Conservation (phyloP, 306 rosid species). For the Malus orientalis region DNA sequence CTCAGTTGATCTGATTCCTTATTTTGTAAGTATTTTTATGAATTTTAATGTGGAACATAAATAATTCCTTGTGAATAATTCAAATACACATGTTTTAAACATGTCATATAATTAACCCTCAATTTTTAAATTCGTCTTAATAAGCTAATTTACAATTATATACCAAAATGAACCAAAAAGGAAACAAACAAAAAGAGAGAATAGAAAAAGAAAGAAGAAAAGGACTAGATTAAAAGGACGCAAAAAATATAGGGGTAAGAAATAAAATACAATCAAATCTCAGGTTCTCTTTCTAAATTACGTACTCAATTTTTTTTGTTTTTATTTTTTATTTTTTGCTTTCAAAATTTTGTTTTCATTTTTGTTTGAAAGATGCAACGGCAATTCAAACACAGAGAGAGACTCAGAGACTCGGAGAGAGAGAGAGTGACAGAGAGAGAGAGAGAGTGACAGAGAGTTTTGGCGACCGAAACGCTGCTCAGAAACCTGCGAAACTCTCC, state of each 20-base stretch:
- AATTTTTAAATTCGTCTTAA: not conserved
- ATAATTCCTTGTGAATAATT: too few relatives aligned
- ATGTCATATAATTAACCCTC: not conserved
- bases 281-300: not conserved
- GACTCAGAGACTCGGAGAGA: slow-evolving; percentile 9
- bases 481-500: slow-evolving; percentile 4
- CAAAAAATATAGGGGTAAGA: not conserved
- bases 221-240: not conserved
- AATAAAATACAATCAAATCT: not conserved
- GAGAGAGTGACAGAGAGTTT: slow-evolving; percentile 13
- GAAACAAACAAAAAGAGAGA: not conserved
- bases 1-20: too few relatives aligned
- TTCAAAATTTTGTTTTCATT: not conserved
- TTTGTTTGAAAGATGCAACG: slow-evolving; percentile 48
- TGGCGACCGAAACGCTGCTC: slow-evolving; percentile 23
- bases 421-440: not conserved
- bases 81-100: not conserved
- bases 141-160: not conserved
- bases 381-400: slow-evolving; percentile 26
- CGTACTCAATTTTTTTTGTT: not conserved
- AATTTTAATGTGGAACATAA: too few relatives aligned
- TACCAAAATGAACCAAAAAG: not conserved
- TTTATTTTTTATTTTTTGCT: not conserved
- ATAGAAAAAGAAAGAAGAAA: not conserved
- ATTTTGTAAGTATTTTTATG: too few relatives aligned